A percentile compares a stretch with the other conserved stretches of the same genome.
Evolutionary conservation across 345 rosid species (phyloP).

Genomic region (Eucalyptus polybractea): DNA sequence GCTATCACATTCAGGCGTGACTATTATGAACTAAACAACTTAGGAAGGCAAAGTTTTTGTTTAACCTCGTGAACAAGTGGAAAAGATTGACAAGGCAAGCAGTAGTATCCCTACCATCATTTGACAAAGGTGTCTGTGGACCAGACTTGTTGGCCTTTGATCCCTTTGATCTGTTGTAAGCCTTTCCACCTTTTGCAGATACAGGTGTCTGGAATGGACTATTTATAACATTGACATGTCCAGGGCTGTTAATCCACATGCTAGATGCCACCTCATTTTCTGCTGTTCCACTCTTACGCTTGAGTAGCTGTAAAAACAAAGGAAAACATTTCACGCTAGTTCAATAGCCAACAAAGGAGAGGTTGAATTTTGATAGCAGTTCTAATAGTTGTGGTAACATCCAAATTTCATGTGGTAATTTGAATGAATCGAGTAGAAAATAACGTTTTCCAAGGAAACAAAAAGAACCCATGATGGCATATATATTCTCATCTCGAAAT

Average conservation of each 20-base stretch:
- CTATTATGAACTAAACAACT: neutral
- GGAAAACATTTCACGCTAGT: neutral
- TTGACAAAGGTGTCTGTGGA: constrained; percentile 67
- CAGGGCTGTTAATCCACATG: constrained; percentile 34
- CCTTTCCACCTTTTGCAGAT: constrained; percentile 59
- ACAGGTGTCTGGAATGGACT: constrained; percentile 67
- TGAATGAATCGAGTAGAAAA: neutral
- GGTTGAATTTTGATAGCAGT: neutral
- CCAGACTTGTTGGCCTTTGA: constrained; percentile 40
- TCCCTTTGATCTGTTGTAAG: constrained; percentile 42
- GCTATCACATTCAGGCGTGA: neutral
- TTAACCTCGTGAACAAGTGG: neutral
- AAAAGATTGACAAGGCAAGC: neutral
- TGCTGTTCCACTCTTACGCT: constrained; percentile 37
- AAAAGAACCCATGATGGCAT: neutral
- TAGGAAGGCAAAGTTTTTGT: neutral
- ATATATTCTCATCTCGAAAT: neutral
- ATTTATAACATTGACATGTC: constrained; percentile 19
- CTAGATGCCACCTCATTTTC: constrained; percentile 25
- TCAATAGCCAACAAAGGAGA: neutral
- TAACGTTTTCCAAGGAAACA: neutral
- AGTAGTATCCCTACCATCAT: constrained; percentile 32
- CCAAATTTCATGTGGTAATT: neutral
- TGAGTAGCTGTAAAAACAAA: constrained; percentile 32
- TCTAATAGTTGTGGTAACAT: neutral